Conservation (phyloP, 2,329 filamentous ascomycete genomes). For the Ophiostoma piceae region DNA sequence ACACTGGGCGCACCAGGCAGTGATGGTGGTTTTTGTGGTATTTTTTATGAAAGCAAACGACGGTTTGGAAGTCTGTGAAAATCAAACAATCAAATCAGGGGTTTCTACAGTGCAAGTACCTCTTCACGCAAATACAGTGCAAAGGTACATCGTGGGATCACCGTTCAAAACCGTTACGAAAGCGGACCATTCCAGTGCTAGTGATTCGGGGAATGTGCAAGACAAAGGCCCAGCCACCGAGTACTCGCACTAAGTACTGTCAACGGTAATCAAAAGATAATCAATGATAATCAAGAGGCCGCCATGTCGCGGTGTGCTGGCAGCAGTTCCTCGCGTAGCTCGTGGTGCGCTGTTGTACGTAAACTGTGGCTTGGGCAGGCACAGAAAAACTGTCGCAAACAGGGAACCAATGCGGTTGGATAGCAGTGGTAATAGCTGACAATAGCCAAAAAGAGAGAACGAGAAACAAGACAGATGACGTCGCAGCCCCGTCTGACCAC, state of each 20-base stretch:
- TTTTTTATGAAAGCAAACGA: not conserved
- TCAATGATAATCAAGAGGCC: no score
- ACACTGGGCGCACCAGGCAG: not conserved
- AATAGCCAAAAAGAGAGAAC: not conserved
- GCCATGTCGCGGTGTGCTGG: no score
- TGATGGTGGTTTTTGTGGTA: not conserved
- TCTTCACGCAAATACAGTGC: not conserved
- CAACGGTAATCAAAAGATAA: not conserved
- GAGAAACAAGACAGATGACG: not conserved
- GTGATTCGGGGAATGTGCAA: not conserved
- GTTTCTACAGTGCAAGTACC: not conserved
- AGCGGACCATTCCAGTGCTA: not conserved
- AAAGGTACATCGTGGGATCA: not conserved
- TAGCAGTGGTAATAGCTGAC: not conserved
- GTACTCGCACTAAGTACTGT: not conserved
- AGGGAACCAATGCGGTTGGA: not conserved
- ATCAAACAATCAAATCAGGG: not conserved
- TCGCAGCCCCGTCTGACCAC: slow-evolving; percentile 4
- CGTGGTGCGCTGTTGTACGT: slow-evolving; percentile 1
- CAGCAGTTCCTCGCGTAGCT: no score
- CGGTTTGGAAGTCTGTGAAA: not conserved
- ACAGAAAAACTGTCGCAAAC: not conserved
- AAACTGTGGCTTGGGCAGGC: slow-evolving; percentile 5
- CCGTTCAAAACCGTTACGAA: not conserved
- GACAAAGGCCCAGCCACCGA: not conserved